Base-by-base conservation (phyloP, 1,139 yeast genomes). In the Diutina pseudorugosa region DNA sequence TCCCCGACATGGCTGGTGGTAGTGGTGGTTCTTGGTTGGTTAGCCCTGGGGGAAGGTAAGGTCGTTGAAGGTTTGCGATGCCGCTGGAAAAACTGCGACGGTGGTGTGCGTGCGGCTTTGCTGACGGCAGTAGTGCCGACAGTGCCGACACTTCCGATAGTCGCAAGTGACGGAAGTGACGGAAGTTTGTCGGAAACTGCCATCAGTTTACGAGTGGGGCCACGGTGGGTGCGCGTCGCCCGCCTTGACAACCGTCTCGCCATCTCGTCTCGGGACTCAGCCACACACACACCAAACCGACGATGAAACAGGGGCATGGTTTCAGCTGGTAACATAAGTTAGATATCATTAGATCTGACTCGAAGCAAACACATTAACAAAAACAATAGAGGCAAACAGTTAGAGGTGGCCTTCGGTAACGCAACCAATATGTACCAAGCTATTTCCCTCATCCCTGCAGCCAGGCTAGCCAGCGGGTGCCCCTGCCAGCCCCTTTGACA, bases 1-100 rank as follows among this genome's bases (percentile, higher is more conserved):
- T 85, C 58, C 86, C 76, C 55, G 94, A 83, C 95, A 86, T 86
- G 53, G 53, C 47, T 47, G 30, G 16, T 43, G 33, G 25, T 43
- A 33, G 47, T 20, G 47, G 11, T 42, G 47, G 16, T 5, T n/a
- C n/a, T n/a, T n/a, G n/a, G n/a, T n/a, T n/a, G n/a, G n/a, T n/a
- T n/a, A n/a, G n/a, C n/a, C n/a, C n/a, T 23, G 25, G 25, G 7
- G 25, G 25, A 7, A 7, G 7, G 25, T 23, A 7, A 23, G 7
- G 36, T 30, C 6, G 36, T 30, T 6, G n/a, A 14, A 5, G 14
- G 36, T 30, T 30, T 30, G 36, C 36, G 36, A 30, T 30, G 36
- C n/a, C n/a, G 12, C 2, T 30, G 12, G 36, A 30, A 30, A 30
- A 30, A 30, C 36, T 30, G 36, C 36, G 30, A 27, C 30, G 8